Conservation (phyloP, 306 rosid genomes). For the Morella rubra region DNA sequence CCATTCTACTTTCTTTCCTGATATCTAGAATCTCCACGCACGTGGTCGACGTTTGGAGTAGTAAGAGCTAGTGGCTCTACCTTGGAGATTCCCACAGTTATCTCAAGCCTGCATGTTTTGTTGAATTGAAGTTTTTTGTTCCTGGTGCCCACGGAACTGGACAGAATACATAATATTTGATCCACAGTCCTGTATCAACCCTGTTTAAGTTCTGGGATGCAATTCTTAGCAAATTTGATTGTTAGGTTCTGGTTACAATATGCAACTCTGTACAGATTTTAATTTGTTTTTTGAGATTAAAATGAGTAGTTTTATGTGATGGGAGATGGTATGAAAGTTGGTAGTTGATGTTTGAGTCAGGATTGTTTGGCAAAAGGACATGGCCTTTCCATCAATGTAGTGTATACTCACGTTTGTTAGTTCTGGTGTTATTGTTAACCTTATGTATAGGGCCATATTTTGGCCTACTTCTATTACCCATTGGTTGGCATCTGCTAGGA, state of each 20-base stretch:
- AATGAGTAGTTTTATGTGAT: not conserved
- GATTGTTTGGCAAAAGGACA: too few species aligned
- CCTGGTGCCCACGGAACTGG: not conserved
- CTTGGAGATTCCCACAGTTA: not conserved
- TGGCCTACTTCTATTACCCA: not conserved
- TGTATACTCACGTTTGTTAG: too few species aligned
- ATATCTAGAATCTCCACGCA: not conserved
- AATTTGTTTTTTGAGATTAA: not conserved
- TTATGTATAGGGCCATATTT: too few species aligned
- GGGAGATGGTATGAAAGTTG: too few species aligned
- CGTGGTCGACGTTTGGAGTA: not conserved
- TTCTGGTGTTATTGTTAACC: too few species aligned
- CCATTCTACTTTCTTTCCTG: not conserved
- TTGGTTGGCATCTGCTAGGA: slow-evolving; percentile 7
- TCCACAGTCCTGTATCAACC: not conserved
- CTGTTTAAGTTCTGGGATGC: not conserved
- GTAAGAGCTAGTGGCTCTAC: not conserved
- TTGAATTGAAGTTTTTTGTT: not conserved
- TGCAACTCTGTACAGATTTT: not conserved
- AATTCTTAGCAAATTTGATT: not conserved
- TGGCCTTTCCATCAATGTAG: too few species aligned
- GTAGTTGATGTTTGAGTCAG: too few species aligned
- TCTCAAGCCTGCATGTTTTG: not conserved
- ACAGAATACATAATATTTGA: not conserved
- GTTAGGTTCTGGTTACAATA: not conserved